A percentile compares a stretch with the other conserved stretches of the same genome.
Conservation (phyloP, 768 basidiomycete genomes). For the Lactarius hengduanensis region DNA sequence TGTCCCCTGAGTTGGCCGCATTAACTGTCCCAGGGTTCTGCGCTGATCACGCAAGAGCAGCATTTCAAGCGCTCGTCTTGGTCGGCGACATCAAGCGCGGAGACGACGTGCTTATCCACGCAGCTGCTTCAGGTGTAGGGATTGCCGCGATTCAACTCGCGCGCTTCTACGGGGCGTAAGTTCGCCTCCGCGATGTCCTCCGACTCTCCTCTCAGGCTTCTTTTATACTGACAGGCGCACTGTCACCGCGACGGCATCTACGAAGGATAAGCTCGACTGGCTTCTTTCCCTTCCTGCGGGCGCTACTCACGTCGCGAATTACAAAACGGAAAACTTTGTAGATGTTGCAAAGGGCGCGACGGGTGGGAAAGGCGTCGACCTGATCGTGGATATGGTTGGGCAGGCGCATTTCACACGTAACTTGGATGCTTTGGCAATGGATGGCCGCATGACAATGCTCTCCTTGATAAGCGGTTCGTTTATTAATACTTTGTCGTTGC, state of each 20-base stretch:
- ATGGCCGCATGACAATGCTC: conserved; percentile 74
- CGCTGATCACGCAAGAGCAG: conserved; percentile 34
- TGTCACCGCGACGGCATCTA: conserved; percentile 85
- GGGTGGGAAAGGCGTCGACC: conserved; percentile 67
- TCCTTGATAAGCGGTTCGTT: conserved; percentile 61
- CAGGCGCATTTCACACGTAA: conserved; percentile 73
- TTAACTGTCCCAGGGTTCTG: background rate
- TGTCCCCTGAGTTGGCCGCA: conserved; percentile 2
- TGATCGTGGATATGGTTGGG: conserved; percentile 85
- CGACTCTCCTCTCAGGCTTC: conserved; percentile 14
- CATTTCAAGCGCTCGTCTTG: conserved; percentile 62
- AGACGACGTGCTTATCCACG: conserved; percentile 83
- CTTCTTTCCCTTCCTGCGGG: conserved; percentile 64
- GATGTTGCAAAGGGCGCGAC: conserved; percentile 69
- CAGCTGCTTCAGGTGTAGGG: conserved; percentile 89
- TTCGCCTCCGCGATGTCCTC: conserved; percentile 27
- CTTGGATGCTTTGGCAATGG: conserved; percentile 62
- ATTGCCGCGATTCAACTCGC: conserved; percentile 87
- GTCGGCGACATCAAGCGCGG: conserved; percentile 66
- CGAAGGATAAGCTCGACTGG: conserved; percentile 77
- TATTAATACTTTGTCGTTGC: background rate
- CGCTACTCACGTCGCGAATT: conserved; percentile 77
- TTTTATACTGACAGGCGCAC: conserved; percentile 44
- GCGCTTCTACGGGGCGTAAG: conserved; percentile 69
- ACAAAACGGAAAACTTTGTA: conserved; percentile 81